Evolutionary conservation across 805 yeast genomes (phyloP).

Genomic region (Myxozyma neglecta): DNA sequence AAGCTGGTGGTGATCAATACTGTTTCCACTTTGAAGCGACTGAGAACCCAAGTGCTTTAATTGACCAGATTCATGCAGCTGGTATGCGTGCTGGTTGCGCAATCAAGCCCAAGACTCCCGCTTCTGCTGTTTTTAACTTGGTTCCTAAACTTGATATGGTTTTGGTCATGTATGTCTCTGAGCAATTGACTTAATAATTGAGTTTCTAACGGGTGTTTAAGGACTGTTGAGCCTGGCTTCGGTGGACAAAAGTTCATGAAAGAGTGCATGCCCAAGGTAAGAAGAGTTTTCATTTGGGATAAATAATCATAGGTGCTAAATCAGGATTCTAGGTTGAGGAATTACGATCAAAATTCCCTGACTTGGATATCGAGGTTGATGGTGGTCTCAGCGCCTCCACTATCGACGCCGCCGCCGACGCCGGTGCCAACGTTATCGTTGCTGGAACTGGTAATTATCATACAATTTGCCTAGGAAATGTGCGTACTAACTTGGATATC

Average conservation of each 20-base stretch:
- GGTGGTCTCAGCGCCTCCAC: constrained; percentile 92
- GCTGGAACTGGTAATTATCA: constrained; percentile 61
- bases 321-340: constrained; percentile 47
- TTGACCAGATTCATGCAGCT: constrained; percentile 67
- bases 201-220: not conserved
- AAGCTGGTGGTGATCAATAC: constrained; percentile 93
- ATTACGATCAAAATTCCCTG: constrained; percentile 71
- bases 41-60: constrained; percentile 69
- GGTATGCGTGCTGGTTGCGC: constrained; percentile 97
- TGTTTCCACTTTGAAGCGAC: constrained; percentile 91
- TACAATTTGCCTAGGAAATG: too few relatives aligned
- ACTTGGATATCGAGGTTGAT: constrained; percentile 89
- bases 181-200: not conserved
- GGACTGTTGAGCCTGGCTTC: constrained; percentile 96
- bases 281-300: not conserved
- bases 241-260: constrained; percentile 97
- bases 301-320: not conserved
- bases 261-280: constrained; percentile 90
- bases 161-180: constrained; percentile 64
- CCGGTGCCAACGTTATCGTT: constrained; percentile 97
- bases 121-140: constrained; percentile 73
- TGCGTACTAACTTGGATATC: not conserved
- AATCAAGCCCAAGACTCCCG: constrained; percentile 88
- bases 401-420: constrained; percentile 82
- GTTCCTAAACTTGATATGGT: constrained; percentile 86